Base-by-base conservation (phyloP, 1,284 basidiomycete species). In the Retiboletus flavoniger region DNA sequence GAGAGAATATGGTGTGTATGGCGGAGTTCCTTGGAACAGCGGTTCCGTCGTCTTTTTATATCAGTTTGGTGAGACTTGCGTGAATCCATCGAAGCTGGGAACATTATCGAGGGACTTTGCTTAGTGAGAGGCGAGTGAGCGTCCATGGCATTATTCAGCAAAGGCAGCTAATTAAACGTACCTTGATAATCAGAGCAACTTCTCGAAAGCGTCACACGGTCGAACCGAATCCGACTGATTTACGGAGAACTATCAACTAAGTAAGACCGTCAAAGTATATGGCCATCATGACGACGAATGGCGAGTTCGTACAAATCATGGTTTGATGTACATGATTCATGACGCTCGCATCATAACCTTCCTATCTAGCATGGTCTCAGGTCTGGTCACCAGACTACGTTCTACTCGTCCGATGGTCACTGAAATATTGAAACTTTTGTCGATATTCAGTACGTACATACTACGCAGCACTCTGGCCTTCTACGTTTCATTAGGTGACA, bases 31-130 rank as follows among this genome's bases (percentile, higher is more conserved):
- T 34, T 26, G 8, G 10, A 38, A 21, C 4, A 28, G 19, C 3
- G 19, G 10, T 26, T 24, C 7, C 29, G 1, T 28, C 9, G 8
- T 35, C 13, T 42, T 31, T 48, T 59, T 63, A 59, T 59, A 47
- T 7, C 8, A 2, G 17, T 35, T 7, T 9, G 39, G 46, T 28
- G 36, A 50, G 39, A 21, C 16, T 17, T 21, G 26, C 19, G 38
- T 31, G n/a, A 16, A 17, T 14, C n/a, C 16, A 35, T 7, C 4
- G 5, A 40, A 31, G 17, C 36, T 32, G n/a, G 41, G 41, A 45
- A 53, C 10, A 34, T n/a, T 24, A 32, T 21, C 21, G 16, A 34
- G 7, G 16, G 7, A 17, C n/a, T 13, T 6, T 38, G 31, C 35
- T 26, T 31, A 52, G 35, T 50, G 24, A 4, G 49, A 53, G 32